These are phyloP conservation scores for Solanum ahanhuiri DNA, from an alignment of 257 asterid species.

Conservation along the genomic window DNA sequence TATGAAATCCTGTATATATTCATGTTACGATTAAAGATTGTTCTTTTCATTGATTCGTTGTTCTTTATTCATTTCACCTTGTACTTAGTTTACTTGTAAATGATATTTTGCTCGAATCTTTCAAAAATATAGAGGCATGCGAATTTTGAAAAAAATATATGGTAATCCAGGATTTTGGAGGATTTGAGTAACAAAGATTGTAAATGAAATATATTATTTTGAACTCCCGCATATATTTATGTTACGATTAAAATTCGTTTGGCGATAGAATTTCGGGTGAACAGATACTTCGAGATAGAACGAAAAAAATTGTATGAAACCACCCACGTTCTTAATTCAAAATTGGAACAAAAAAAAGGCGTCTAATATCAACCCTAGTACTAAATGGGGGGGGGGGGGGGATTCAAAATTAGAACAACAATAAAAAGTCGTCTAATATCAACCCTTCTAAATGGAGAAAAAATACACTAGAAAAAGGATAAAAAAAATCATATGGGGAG, in stretches of 20 bases:
- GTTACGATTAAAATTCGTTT: not conserved
- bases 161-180: accelerated
- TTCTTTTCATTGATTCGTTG: not conserved
- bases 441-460: not conserved
- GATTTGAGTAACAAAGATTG: not conserved
- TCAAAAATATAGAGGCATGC: accelerated
- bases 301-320: not conserved
- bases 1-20: not conserved
- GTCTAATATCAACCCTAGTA: not conserved
- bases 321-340: not conserved
- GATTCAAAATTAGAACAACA: too few relatives aligned
- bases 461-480: not conserved
- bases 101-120: not conserved
- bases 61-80: not conserved
- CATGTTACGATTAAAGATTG: not conserved
- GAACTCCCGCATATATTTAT: not conserved
- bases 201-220: not conserved
- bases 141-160: not conserved
- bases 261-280: not conserved
- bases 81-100: not conserved
- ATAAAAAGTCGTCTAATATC: too few relatives aligned
- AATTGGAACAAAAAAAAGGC: not conserved
- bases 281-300: not conserved
- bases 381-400: accelerated
- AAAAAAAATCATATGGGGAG: too few relatives aligned